Percentiles rank a stretch among this genome's conserved stretches.
phyloP scores from a whole-genome alignment of 345 rosid species.

The Durio zibethinus region DNA sequence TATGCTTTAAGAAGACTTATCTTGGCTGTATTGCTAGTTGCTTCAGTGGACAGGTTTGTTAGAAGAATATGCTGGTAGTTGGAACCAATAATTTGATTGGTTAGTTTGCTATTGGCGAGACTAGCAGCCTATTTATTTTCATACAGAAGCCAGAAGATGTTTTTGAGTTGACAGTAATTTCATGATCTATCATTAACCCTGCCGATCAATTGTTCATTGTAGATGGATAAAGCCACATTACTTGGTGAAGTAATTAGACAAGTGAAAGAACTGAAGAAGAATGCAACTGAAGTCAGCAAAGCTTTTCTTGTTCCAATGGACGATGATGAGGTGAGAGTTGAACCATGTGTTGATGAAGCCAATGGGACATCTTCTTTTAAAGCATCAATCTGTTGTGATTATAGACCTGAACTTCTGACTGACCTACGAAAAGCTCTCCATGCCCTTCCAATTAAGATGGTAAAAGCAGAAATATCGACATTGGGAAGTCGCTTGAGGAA shows the following conservation, averaged over 20 bases:
- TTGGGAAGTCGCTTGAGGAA: constrained; percentile 47
- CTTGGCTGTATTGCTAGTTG: not conserved
- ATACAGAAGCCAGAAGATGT: not conserved
- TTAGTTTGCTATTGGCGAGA: not conserved
- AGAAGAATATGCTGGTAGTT: not conserved
- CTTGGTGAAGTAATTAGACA: constrained; percentile 56
- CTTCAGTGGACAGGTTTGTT: not conserved
- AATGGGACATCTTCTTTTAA: constrained; percentile 29
- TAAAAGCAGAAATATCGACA: constrained; percentile 50
- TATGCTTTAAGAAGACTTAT: no score
- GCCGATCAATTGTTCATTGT: not conserved
- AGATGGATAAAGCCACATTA: constrained; percentile 83
- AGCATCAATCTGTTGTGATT: constrained; percentile 57
- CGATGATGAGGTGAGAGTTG: constrained; percentile 50
- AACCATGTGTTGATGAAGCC: constrained; percentile 17
- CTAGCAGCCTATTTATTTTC: no score
- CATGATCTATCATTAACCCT: not conserved
- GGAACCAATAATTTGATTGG: not conserved
- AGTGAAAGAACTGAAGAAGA: constrained; percentile 49
- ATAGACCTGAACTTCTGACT: constrained; percentile 46
- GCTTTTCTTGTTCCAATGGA: constrained; percentile 55
- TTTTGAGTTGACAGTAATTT: not conserved
- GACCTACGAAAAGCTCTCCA: constrained; percentile 48
- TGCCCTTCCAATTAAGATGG: constrained; percentile 41
- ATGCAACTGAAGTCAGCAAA: constrained; percentile 38